Conservation (phyloP, 2,329 filamentous ascomycete species). For the Domatiomyces catenatus region DNA sequence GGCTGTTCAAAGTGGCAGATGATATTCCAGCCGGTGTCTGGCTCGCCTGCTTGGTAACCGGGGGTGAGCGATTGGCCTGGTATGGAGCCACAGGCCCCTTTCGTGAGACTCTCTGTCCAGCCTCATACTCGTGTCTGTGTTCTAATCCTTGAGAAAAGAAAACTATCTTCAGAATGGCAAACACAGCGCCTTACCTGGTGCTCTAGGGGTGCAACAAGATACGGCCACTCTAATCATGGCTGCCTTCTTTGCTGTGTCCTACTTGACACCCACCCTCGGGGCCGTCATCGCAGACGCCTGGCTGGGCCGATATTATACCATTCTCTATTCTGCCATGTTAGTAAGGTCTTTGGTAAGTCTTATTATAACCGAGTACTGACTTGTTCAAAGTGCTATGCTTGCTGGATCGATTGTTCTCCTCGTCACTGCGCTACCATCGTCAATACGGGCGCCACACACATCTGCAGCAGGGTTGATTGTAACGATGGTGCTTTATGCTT, state of each 20-base stretch:
- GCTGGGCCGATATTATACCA: not conserved
- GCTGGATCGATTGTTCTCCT: not conserved
- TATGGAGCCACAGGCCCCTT: not conserved
- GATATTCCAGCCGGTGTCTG: not conserved
- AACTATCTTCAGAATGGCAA: not conserved
- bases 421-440: not conserved
- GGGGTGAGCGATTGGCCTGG: not conserved
- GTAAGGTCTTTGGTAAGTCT: not conserved
- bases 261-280: conserved; percentile 43
- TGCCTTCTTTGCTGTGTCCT: conserved; percentile 25
- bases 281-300: conserved; percentile 40
- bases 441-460: not conserved
- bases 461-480: not conserved
- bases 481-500: not conserved
- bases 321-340: not conserved
- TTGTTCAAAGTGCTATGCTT: not conserved
- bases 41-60: not conserved
- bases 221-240: not conserved
- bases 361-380: not conserved
- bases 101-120: not conserved
- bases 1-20: not conserved
- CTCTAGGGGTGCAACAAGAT: not conserved
- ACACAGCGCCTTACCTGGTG: not conserved
- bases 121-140: not conserved
- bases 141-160: not conserved